Conservation (phyloP, 441 rosid genomes). For the Cnidoscolus chayamansa region DNA sequence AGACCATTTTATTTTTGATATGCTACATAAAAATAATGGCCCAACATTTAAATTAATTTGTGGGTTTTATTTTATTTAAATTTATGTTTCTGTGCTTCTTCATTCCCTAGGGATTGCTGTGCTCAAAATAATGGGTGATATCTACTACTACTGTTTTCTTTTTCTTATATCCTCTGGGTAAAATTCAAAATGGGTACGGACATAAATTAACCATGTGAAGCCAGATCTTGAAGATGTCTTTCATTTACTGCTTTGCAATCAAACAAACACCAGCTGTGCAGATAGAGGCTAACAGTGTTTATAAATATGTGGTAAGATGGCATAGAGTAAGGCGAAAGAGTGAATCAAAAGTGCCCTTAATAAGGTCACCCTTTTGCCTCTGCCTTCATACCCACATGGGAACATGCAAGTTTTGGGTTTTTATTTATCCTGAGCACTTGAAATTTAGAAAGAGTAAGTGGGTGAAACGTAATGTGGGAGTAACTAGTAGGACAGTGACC, state of each 20-base stretch:
- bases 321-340: conserved; percentile 14
- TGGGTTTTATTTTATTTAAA: no score
- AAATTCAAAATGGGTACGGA: no score
- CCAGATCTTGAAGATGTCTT: conserved; percentile 19
- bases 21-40: no score
- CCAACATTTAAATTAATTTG: no score
- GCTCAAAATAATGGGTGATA: conserved; percentile 1
- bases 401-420: background rate
- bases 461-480: conserved; percentile 23
- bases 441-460: background rate
- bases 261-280: conserved; percentile 10
- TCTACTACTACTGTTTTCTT: background rate
- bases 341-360: background rate
- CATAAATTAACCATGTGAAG: background rate
- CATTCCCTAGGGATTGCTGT: conserved; percentile 26
- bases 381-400: no score
- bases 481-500: background rate
- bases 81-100: background rate
- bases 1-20: no score
- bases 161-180: background rate
- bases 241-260: conserved; percentile 9
- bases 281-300: background rate
- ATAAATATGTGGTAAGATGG: conserved; percentile 19
- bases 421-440: background rate
- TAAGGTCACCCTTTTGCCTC: no score